Evolutionary conservation across 345 rosid genomes (phyloP), one percentile per base, ranked within the genome.

Genomic region (Brassica carinata): DNA sequence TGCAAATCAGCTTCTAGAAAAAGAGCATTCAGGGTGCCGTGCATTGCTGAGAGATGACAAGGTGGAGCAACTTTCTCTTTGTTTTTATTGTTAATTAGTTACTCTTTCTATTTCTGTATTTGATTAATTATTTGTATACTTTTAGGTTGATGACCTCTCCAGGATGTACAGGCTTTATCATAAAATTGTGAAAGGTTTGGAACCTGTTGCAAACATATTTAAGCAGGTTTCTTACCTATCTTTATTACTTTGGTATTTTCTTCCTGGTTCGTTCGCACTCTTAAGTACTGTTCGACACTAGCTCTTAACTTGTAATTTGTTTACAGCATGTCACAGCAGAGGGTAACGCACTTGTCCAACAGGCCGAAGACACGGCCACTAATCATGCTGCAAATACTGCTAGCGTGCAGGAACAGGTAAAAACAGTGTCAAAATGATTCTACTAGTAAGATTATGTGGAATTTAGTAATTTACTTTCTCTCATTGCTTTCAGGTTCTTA

Each of bases 161-260:
- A 88, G 99, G 89, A 96, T 94, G 93, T 91, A 89, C 84, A 89
- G 93, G 87, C 99, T 94, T 64, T 96, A 88, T 76, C 88, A 87
- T 72, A 90, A 91, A 76, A 89, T 92, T 76, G 81, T 87, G 3
- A 74, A 74, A 69, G 98, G 98, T 75, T 82, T 96, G 89, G 99
- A 92, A 53, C 98, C 94, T 8, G 90, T 94, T 48, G 93, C 98
- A 72, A 79, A 81, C 79, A 83, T 89, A 71, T 94, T 96, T 83
- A 96, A 96, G 85, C 94, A 92, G 98, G 99, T 96, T 69, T 15
- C 15, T 69, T 7, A 43, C 74, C 68, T 58, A 14, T 64, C 43
- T 75, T 15, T 30, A 55, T 19, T 74, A 43, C 8, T 10, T 82
- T 78, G 69, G 30, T 55, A 48, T 10, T 23, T 72, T 26, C 77